These are phyloP conservation scores for Pyrenophora teres DNA, from an alignment of 2,329 filamentous ascomycete genomes.

Conservation along the genomic window DNA sequence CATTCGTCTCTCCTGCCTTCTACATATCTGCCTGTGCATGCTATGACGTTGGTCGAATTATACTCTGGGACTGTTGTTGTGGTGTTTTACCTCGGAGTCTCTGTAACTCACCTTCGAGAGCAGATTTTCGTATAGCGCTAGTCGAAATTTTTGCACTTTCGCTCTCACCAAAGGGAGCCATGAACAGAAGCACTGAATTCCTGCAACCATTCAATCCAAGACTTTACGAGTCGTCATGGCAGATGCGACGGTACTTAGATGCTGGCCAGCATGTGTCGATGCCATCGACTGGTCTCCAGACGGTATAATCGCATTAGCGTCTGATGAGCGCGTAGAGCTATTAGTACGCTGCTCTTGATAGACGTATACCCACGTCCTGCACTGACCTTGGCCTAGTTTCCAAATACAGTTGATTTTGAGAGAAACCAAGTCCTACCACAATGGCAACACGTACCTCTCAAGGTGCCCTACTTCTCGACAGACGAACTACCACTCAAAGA, in stretches of 20 bases:
- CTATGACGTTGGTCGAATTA: not conserved
- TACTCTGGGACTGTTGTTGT: too few species aligned
- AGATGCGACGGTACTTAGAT: conserved; percentile 41
- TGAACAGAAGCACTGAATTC: conserved; percentile 5
- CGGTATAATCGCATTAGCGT: conserved; percentile 61
- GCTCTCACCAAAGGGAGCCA: conserved; percentile 1
- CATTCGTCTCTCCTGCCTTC: not conserved
- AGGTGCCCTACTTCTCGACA: conserved; percentile 58
- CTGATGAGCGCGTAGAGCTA: conserved; percentile 60
- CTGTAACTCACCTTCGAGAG: too few species aligned
- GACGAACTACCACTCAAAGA: conserved; percentile 54
- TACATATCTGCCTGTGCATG: not conserved
- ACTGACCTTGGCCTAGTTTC: conserved; percentile 32
- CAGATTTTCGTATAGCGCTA: conserved; percentile 1
- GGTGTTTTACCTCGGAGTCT: too few species aligned
- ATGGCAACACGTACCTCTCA: conserved; percentile 50
- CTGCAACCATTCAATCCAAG: not conserved
- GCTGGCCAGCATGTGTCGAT: conserved; percentile 58
- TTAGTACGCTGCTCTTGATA: conserved; percentile 45
- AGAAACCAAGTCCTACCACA: conserved; percentile 38
- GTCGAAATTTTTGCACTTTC: not conserved
- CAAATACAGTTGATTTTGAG: conserved; percentile 36
- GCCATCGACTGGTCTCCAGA: conserved; percentile 65
- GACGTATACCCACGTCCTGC: not conserved
- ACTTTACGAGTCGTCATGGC: conserved; percentile 30